Percentiles rank a stretch among this genome's conserved stretches.
These are phyloP conservation scores for Theileria equi DNA, from an alignment of 169 alveolate genomes.

Conservation along the genomic window DNA sequence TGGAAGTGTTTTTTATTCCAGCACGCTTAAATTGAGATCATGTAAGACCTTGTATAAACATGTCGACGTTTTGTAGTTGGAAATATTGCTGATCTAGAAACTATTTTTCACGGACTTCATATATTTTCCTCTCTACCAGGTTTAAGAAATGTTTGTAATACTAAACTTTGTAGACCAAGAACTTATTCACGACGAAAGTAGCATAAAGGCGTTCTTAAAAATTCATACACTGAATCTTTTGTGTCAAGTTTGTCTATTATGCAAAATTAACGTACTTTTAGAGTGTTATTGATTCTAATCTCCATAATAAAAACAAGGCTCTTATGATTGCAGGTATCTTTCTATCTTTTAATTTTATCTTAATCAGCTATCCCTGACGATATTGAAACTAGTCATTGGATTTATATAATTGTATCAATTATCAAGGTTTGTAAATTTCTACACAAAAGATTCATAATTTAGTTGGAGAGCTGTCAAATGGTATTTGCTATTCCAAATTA, in stretches of 20 bases:
- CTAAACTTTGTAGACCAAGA: no score
- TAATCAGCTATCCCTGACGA: constrained; percentile 59
- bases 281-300: constrained; percentile 42
- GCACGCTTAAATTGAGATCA: constrained; percentile 29
- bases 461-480: constrained; percentile 62
- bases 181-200: neutral
- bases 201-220: constrained; percentile 7
- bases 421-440: constrained; percentile 1
- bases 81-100: constrained; percentile 42
- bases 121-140: constrained; percentile 13
- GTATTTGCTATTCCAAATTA: constrained; percentile 48
- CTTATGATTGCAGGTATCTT: constrained; percentile 16
- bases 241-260: neutral
- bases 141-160: no score
- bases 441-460: neutral
- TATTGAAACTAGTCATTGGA: constrained; percentile 12
- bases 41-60: constrained; percentile 17
- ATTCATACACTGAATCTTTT: neutral
- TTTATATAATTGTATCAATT: constrained; percentile 47
- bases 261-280: neutral
- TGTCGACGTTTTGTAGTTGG: constrained; percentile 18
- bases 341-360: neutral
- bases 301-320: constrained; percentile 45
- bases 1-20: neutral
- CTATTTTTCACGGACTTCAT: constrained; percentile 22